Evolutionary conservation across 2,329 filamentous ascomycete species (phyloP).

Genomic region (Knufia petricola): DNA sequence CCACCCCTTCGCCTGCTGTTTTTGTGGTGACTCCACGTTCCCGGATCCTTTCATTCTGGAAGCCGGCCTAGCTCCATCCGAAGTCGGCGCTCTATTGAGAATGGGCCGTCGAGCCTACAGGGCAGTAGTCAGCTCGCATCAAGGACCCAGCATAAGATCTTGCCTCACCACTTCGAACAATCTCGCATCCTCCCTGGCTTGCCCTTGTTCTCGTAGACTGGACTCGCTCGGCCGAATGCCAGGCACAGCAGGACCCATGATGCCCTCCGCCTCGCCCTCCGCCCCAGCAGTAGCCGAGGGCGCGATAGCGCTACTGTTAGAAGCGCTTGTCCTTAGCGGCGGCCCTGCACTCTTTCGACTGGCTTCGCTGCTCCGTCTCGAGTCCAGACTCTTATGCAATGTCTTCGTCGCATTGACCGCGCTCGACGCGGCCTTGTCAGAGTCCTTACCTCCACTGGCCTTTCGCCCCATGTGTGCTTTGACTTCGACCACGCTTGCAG

Average conservation of each 20-base stretch:
- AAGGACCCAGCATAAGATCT: conserved; percentile 36
- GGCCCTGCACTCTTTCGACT: conserved; percentile 58
- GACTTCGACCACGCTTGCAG: conserved; percentile 76
- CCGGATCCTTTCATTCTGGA: neutral
- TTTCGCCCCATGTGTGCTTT: conserved; percentile 49
- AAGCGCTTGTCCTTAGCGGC: neutral
- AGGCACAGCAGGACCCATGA: conserved; percentile 18
- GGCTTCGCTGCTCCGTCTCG: conserved; percentile 74
- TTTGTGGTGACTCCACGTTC: conserved; percentile 13
- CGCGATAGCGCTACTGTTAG: conserved; percentile 1
- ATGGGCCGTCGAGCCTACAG: conserved; percentile 3
- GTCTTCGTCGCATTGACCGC: conserved; percentile 45
- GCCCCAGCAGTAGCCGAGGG: conserved; percentile 3
- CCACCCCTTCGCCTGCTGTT: conserved; percentile 23
- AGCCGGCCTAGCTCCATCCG: conserved; percentile 1
- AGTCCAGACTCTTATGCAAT: conserved; percentile 79
- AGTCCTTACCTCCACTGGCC: conserved; percentile 14
- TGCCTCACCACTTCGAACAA: conserved; percentile 41
- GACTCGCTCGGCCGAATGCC: conserved; percentile 9
- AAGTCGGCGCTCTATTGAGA: neutral
- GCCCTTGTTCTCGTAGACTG: neutral
- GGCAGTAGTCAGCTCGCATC: conserved; percentile 17
- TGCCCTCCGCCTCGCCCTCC: conserved; percentile 7
- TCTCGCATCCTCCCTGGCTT: conserved; percentile 30
- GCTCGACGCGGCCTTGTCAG: conserved; percentile 22